These are phyloP conservation scores for Astrephomene gubernaculifera DNA, from an alignment of 139 green algal genomes.

Conservation along the genomic window DNA sequence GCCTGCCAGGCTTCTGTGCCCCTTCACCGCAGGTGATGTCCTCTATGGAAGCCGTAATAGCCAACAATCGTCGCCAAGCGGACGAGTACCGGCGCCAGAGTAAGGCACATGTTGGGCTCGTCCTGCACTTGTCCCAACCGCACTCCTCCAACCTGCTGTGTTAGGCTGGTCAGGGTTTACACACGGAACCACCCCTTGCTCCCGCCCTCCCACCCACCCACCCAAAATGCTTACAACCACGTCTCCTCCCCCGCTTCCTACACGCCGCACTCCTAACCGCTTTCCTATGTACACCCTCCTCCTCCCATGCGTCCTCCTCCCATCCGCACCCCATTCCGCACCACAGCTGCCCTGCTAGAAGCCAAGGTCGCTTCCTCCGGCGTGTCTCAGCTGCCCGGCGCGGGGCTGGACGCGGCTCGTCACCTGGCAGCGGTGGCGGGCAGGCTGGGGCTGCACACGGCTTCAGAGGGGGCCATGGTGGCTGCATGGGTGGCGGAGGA, in stretches of 20 bases:
- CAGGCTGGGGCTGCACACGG: not conserved
- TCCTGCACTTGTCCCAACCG: not conserved
- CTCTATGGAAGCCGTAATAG: not conserved
- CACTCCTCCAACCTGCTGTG: not conserved
- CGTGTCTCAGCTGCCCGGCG: not conserved
- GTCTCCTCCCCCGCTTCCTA: not conserved
- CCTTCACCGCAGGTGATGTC: not conserved
- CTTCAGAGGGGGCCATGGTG: conserved; percentile 19
- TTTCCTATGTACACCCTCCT: too few species aligned
- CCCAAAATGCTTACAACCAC: too few species aligned
- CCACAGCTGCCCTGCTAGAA: not conserved
- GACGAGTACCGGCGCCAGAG: conserved; percentile 28
- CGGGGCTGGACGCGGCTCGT: not conserved
- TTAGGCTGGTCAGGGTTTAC: not conserved
- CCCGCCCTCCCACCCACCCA: not conserved
- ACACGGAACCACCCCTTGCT: not conserved
- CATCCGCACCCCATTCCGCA: not conserved
- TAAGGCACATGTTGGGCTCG: not conserved
- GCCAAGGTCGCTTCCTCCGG: not conserved
- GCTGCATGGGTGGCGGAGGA: conserved; percentile 23
- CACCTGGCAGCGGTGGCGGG: not conserved
- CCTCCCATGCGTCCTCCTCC: not conserved
- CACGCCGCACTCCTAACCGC: not conserved
- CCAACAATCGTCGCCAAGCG: not conserved
- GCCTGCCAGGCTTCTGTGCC: not conserved